Percentiles rank a stretch among this genome's conserved stretches.
Evolutionary conservation across 2,329 filamentous ascomycete species (phyloP).

Genomic region (Penicillium sp.): DNA sequence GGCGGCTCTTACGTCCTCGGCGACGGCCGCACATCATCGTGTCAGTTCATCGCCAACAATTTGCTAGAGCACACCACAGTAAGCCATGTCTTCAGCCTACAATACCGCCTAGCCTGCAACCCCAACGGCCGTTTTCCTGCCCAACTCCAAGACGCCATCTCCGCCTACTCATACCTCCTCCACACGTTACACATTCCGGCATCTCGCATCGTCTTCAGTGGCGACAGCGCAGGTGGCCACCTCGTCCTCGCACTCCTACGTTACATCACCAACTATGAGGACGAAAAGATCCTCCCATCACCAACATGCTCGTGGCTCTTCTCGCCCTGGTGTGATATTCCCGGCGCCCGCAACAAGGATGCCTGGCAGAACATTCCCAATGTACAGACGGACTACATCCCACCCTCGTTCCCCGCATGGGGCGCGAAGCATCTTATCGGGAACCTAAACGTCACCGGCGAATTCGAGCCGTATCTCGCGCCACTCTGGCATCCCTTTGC

Average conservation of each 20-base stretch:
- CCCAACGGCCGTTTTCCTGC: conserved; percentile 15
- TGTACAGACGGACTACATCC: conserved; percentile 1
- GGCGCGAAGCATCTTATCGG: conserved; percentile 4
- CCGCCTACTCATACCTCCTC: conserved; percentile 20
- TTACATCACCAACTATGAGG: conserved; percentile 11
- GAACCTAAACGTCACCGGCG: neutral
- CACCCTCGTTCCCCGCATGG: conserved; percentile 2
- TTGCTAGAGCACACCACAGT: conserved; percentile 4
- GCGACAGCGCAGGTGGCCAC: conserved; percentile 22
- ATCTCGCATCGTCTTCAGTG: conserved; percentile 18
- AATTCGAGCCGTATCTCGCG: neutral
- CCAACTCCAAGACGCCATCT: conserved; percentile 23
- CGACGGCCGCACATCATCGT: conserved; percentile 9
- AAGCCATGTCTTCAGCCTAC: conserved; percentile 12
- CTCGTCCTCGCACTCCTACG: conserved; percentile 18
- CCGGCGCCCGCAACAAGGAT: conserved; percentile 2
- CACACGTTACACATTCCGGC: conserved; percentile 17
- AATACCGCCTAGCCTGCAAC: conserved; percentile 15
- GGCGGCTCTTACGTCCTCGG: conserved; percentile 13
- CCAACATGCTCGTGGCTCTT: conserved; percentile 15
- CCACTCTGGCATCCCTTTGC: conserved; percentile 3
- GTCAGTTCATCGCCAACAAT: conserved; percentile 6
- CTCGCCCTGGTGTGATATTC: conserved; percentile 14
- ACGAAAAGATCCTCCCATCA: conserved; percentile 3
- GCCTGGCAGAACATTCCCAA: conserved; percentile 6